Evolutionary conservation across 306 rosid genomes (phyloP), one percentile per base, ranked within the genome.

Genomic region (Argentina anserina): DNA sequence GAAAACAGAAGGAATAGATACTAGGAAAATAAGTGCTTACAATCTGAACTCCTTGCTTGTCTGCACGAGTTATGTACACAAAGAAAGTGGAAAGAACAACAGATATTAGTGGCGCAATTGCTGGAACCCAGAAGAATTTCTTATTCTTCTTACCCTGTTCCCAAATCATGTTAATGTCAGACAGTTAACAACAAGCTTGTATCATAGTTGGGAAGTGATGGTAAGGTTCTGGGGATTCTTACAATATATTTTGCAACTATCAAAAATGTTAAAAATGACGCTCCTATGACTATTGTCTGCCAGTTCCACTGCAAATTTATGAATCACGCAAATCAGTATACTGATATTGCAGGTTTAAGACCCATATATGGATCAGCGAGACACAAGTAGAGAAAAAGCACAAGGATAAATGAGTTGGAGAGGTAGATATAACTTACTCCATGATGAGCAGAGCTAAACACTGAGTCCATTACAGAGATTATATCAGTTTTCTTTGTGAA

Each of bases 51-150:
- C 98, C 98, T 18, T 85, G 65, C 83, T 87, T 82, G 52, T 94
- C 98, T 78, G 95, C 97, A 75, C 71, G 98, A 20, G 98, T 94
- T 80, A 94, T 75, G 84, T 82, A 94, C 43, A 94, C 98, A 45
- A 89, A 81, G 76, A 87, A 69, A 37, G 98, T 94, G 79, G 98
- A 91, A 78, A 94, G 73, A 69, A 94, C 69, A 65, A 94, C 91
- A 6, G 97, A 91, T 84, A 89, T 85, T 76, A 94, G 77, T 0
- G 98, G 98, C 8, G 96, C 96, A 49, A 94, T 91, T 84, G 97
- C 98, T 58, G 97, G 92, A 78, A 91, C 90, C 98, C 97, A 91
- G 88, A 94, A 94, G 73, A 81, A 74, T 67, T 74, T 88, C 42
- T 49, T 94, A 61, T 88, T 83, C 84, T 81, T 91, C 94, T 91